Base-by-base conservation (phyloP, 306 rosid genomes). In the Hippophae gyantsensis region DNA sequence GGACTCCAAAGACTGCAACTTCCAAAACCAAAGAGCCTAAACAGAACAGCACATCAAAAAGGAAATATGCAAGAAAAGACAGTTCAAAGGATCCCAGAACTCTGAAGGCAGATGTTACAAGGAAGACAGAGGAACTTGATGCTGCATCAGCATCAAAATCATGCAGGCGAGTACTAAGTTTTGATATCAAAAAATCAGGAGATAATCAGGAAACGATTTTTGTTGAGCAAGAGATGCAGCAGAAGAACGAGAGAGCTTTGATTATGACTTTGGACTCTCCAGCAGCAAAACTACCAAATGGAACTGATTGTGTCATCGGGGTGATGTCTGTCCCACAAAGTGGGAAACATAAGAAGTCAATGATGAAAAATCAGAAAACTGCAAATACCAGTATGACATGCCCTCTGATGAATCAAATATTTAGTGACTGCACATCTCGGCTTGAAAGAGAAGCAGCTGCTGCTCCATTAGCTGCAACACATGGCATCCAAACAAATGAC, bases 131-230 rank as follows among this genome's bases (percentile, higher is more conserved):
- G 58, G 60, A 73, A 61, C 54, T 73, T 48, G 64, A 42, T 18
- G 54, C 64, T 13, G 69, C 51, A 71, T 42, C 72, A 48, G 69
- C 64, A 50, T 51, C 63, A 69, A 88, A 69, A 56, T 66, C 89
- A 54, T 79, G 93, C 81, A 77, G 73, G 71, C 88, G 75, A 77
- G 70, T 77, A 67, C 63, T 88, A 57, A 52, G 67, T 14, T 88
- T 92, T 77, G 93, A 82, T 73, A 63, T 59, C 72, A 69, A 70
- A 13, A 57, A 57, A 57, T 38, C 62, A 60, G 61, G 61, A 67
- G 76, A 71, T 61, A 73, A 61, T 65, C 84, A 57, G 64, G 58
- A 69, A 43, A 70, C 52, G 58, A 47, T 11, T 43, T 69, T 50
- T 13, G 57, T 60, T 71, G 85, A 62, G 80, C 64, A 79, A 61